These are phyloP conservation scores for Exserohilum turcica DNA, from an alignment of 2,329 filamentous ascomycete genomes.

Conservation along the genomic window DNA sequence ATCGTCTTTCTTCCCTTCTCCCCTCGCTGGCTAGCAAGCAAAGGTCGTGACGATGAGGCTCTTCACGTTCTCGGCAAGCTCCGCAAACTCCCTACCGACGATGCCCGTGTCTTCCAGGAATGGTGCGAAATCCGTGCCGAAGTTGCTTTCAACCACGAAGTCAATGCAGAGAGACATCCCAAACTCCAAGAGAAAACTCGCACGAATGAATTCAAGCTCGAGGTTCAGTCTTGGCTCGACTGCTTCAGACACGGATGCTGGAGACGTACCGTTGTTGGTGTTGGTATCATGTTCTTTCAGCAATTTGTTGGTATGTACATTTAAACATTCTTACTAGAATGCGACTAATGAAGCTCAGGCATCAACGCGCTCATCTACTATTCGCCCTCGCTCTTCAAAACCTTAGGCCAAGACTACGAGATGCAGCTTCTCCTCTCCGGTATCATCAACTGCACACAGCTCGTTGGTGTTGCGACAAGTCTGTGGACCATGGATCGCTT, in stretches of 20 bases:
- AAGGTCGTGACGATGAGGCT: conserved; percentile 53
- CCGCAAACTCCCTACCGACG: conserved; percentile 55
- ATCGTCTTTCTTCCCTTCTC: conserved; percentile 60
- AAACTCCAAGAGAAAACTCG: conserved; percentile 34
- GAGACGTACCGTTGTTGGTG: conserved; percentile 50
- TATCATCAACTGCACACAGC: conserved; percentile 62
- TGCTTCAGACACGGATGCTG: conserved; percentile 55
- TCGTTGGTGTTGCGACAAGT: conserved; percentile 49
- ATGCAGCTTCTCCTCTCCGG: conserved; percentile 66
- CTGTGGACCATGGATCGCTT: conserved; percentile 53
- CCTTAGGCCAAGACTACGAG: conserved; percentile 61
- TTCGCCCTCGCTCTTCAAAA: conserved; percentile 63
- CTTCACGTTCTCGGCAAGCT: conserved; percentile 56
- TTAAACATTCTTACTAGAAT: neutral
- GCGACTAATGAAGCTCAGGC: conserved; percentile 2
- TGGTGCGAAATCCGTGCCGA: conserved; percentile 61
- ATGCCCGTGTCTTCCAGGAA: conserved; percentile 59
- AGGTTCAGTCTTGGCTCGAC: conserved; percentile 54
- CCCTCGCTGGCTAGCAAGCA: conserved; percentile 59
- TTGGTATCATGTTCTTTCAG: conserved; percentile 53
- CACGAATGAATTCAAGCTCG: conserved; percentile 50
- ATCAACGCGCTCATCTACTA: conserved; percentile 62
- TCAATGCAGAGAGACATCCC: conserved; percentile 48
- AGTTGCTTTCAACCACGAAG: conserved; percentile 58
- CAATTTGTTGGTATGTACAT: conserved; percentile 46